phyloP scores from a whole-genome alignment of 805 yeast genomes.

The Cyberlindnera mycetangii region DNA sequence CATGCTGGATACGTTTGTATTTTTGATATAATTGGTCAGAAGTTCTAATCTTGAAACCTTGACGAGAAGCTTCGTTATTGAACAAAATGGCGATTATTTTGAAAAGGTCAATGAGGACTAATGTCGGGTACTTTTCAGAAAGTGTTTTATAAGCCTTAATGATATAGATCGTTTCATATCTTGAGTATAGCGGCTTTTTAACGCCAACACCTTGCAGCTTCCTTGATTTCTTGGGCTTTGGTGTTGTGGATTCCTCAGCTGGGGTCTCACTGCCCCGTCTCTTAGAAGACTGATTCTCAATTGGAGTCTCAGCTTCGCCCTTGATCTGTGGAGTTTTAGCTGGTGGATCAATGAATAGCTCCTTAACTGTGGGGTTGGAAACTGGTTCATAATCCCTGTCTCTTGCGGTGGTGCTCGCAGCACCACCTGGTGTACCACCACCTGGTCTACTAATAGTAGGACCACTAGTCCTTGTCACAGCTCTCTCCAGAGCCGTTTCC shows the following conservation, averaged over 20 bases:
- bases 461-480: no score
- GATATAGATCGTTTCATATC: constrained; percentile 26
- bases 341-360: background rate
- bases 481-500: background rate
- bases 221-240: constrained; percentile 22
- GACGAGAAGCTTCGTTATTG: constrained; percentile 22
- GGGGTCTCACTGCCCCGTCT: constrained; percentile 9
- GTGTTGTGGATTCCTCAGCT: constrained; percentile 6
- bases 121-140: constrained; percentile 19
- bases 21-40: constrained; percentile 29
- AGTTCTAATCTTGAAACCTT: constrained; percentile 27
- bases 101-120: constrained; percentile 25
- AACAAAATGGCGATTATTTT: constrained; percentile 23
- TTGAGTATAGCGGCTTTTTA: constrained; percentile 27
- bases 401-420: no score
- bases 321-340: background rate
- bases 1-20: constrained; percentile 27
- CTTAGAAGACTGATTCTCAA: background rate
- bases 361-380: background rate
- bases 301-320: background rate
- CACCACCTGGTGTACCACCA: no score
- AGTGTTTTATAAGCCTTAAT: constrained; percentile 24
- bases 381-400: no score
- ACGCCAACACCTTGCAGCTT: constrained; percentile 28
- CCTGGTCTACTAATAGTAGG: no score